These are phyloP conservation scores for Amanita brunnescens DNA, from an alignment of 768 basidiomycete genomes.

Conservation along the genomic window DNA sequence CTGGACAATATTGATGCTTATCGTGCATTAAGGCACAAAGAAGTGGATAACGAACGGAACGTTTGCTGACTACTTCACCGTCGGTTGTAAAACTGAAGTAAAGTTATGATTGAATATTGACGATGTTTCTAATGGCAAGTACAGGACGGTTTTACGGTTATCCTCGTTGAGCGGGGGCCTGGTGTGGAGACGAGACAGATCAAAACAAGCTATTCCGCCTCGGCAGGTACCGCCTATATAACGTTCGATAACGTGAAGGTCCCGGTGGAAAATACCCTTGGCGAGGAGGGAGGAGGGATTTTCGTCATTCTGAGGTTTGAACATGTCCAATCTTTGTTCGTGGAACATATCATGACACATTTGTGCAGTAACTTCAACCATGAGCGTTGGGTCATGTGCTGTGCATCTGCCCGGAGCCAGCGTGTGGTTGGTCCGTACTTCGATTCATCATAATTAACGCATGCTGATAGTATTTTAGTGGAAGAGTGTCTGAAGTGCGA, in stretches of 20 bases:
- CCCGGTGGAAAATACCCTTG: constrained; percentile 78
- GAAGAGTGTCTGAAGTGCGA: constrained; percentile 79
- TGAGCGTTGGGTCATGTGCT: constrained; percentile 89
- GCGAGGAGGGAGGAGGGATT: constrained; percentile 32
- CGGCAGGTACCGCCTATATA: constrained; percentile 82
- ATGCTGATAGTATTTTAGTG: constrained; percentile 26
- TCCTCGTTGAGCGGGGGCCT: constrained; percentile 61
- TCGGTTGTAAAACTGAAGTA: constrained; percentile 60
- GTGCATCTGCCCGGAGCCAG: constrained; percentile 52
- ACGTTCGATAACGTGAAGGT: constrained; percentile 82
- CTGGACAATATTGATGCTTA: not conserved
- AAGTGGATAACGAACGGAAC: constrained; percentile 83
- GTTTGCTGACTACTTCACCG: constrained; percentile 58
- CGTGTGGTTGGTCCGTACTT: constrained; percentile 20
- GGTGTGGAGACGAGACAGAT: constrained; percentile 51
- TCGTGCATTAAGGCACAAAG: constrained; percentile 42
- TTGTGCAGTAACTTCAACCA: constrained; percentile 78
- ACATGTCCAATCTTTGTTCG: not conserved
- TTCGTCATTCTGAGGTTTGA: constrained; percentile 27
- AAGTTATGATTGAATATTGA: not conserved
- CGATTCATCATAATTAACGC: not conserved
- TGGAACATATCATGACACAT: not conserved
- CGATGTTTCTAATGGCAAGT: constrained; percentile 9
- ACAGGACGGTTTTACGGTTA: constrained; percentile 65
- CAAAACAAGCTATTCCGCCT: constrained; percentile 63